Conservation (phyloP, 805 yeast species). For the Myxozyma geophila region DNA sequence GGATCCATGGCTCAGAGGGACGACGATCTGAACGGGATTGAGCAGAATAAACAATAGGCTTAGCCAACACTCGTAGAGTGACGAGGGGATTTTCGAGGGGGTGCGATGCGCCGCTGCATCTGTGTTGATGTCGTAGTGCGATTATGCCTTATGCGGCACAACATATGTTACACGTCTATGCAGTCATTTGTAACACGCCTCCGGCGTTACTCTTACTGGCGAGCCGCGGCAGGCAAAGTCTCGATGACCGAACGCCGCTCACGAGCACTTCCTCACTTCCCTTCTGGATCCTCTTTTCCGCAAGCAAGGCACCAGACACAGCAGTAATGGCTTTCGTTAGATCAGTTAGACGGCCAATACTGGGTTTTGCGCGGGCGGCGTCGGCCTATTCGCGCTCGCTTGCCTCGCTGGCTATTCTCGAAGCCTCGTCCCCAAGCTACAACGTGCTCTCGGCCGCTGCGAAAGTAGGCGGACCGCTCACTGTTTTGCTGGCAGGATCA, state of each 20-base stretch:
- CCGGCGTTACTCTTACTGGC: not conserved
- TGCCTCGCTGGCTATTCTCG: slow-evolving; percentile 52
- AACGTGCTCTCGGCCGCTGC: slow-evolving; percentile 78
- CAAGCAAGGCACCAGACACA: not conserved
- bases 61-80: slow-evolving; percentile 1
- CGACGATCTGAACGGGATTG: slow-evolving; percentile 2
- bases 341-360: not conserved
- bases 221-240: slow-evolving; percentile 3
- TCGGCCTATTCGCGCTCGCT: slow-evolving; percentile 16
- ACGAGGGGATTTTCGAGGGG: slow-evolving; percentile 19
- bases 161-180: not conserved
- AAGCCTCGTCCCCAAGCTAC: slow-evolving; percentile 47
- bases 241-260: not conserved
- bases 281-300: not conserved
- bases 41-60: slow-evolving; percentile 2
- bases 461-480: slow-evolving; percentile 70
- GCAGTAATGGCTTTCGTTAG: not conserved
- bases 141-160: not conserved
- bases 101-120: slow-evolving; percentile 13
- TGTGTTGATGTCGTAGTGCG: not conserved
- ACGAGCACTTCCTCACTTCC: not conserved
- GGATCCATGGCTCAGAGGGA: slow-evolving; percentile 10
- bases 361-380: not conserved
- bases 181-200: not conserved
- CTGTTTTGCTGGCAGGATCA: slow-evolving; percentile 77